Evolutionary conservation across 371 early-diverging fungal species (phyloP), one percentile per base, ranked within the genome.

Genomic region (Syncephalastrum sp.): DNA sequence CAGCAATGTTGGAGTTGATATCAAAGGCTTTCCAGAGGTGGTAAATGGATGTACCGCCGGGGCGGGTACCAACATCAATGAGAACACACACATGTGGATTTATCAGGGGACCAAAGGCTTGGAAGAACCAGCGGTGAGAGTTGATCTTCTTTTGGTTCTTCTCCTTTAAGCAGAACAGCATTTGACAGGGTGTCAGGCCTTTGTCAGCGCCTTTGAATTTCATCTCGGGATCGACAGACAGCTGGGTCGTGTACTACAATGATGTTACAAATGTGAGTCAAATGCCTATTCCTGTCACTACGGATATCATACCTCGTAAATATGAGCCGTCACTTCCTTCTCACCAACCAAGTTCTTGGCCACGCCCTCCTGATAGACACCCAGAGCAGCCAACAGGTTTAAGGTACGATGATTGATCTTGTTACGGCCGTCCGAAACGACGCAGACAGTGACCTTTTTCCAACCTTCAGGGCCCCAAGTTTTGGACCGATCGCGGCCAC

Each of bases 81-180:
- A 96, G 80, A 13, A 96, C 87, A 73, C 93, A 92, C 15, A 95
- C 88, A 54, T 93, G 87, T n/a, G 97, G 97, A 10, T 88, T 77
- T 56, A 97, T 67, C 48, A 95, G 61, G 15, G 86, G 85, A 17
- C 95, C 88, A 71, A 97, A 93, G 4, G 96, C 95, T 72, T 95
- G 94, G 70, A 97, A 95, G 83, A 96, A 95, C 97, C 97, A 97
- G 45, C 95, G 89, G 71, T 97, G 97, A 6, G 95, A 95, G 71
- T 97, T 97, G 77, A 97, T 93, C 79, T 94, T 91, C 62, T 93
- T 92, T 53, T 83, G 84, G 63, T 91, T 92, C 68, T 89, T 90
- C 77, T 94, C 94, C 79, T 97, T 97, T 46, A 97, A 81, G 63
- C 93, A 93, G 64, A 96, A 96, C 23, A 97, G 63, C 27, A 96